Evolutionary conservation across 768 basidiomycete species (phyloP).

Genomic region (Obba rivulosa): DNA sequence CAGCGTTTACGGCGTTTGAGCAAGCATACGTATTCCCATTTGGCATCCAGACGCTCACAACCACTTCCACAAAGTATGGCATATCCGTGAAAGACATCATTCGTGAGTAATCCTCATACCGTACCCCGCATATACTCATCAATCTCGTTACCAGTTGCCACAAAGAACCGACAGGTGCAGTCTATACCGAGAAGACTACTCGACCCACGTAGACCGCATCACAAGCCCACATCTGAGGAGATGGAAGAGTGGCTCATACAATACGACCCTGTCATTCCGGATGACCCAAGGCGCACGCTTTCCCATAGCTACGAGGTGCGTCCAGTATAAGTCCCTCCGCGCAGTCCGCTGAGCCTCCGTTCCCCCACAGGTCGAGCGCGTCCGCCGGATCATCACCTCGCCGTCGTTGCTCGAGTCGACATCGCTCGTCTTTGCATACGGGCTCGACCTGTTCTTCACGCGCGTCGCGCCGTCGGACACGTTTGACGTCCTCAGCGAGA

Average conservation of each 20-base stretch:
- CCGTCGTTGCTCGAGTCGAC: constrained; percentile 90
- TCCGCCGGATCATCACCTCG: constrained; percentile 66
- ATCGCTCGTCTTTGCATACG: constrained; percentile 79
- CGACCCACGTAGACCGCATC: constrained; percentile 78
- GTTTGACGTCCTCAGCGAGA: constrained; percentile 88
- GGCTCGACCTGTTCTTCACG: constrained; percentile 86
- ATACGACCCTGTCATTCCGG: constrained; percentile 75
- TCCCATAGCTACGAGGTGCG: constrained; percentile 53
- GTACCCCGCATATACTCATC: neutral
- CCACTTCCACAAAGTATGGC: constrained; percentile 84
- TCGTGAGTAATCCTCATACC: constrained; percentile 40
- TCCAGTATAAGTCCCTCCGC: constrained; percentile 1
- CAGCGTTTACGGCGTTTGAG: constrained; percentile 54
- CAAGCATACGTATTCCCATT: constrained; percentile 68
- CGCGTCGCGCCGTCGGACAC: constrained; percentile 82
- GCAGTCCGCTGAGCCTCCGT: neutral
- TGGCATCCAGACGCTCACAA: constrained; percentile 61
- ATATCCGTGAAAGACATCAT: constrained; percentile 85
- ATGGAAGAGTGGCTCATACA: constrained; percentile 81
- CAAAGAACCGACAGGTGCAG: constrained; percentile 65
- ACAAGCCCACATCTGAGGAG: constrained; percentile 72
- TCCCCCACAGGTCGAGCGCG: constrained; percentile 56
- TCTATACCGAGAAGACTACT: constrained; percentile 68
- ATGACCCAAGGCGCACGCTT: constrained; percentile 56
- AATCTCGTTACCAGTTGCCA: constrained; percentile 64